Conservation (phyloP, 2,329 filamentous ascomycete genomes). For the Pyrenophora tritici-repentis region DNA sequence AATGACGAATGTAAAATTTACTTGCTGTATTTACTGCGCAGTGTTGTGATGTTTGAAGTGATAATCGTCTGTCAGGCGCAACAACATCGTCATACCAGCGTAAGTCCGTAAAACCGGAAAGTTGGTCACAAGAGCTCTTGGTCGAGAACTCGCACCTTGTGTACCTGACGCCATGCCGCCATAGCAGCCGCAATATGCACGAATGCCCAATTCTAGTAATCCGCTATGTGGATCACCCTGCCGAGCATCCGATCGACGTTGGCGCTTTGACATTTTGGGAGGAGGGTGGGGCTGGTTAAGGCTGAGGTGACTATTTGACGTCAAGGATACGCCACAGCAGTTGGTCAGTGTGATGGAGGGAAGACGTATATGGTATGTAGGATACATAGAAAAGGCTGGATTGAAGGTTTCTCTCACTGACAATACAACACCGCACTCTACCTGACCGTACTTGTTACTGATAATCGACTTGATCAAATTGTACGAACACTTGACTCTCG, state of each 20-base stretch:
- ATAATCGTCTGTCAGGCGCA: not conserved
- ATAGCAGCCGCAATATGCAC: not conserved
- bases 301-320: constrained; percentile 18
- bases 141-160: not conserved
- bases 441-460: no score
- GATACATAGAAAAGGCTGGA: not conserved
- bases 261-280: not conserved
- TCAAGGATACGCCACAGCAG: no score
- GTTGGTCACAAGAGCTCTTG: no score
- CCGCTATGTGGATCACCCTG: no score
- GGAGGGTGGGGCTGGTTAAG: constrained; percentile 4
- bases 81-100: not conserved
- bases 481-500: no score
- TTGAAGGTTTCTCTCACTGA: not conserved
- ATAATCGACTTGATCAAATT: no score
- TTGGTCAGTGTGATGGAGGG: no score
- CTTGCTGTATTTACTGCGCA: not conserved
- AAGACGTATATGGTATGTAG: no score
- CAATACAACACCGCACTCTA: no score
- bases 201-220: not conserved
- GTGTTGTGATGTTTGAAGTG: not conserved
- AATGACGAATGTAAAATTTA: constrained; percentile 5
- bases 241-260: no score
- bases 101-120: no score
- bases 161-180: constrained; percentile 4